Conservation (phyloP, 2,329 filamentous ascomycete genomes). For the Verticillium isaacii region DNA sequence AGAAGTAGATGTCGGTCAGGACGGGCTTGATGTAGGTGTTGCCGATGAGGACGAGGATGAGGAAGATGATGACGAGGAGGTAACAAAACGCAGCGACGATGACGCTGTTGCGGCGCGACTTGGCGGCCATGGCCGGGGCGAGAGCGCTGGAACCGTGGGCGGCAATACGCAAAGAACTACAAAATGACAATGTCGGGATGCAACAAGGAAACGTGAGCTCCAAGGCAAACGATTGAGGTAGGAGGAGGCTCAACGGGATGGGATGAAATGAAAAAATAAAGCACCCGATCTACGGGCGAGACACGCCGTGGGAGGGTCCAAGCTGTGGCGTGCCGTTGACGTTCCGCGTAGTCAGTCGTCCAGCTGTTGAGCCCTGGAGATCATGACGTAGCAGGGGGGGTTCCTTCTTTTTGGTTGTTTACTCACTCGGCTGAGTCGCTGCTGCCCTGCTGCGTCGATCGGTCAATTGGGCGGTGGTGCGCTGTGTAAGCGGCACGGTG, state of each 20-base stretch:
- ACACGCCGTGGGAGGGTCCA: background rate
- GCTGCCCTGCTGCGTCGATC: too few species aligned
- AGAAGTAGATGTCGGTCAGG: conserved; percentile 72
- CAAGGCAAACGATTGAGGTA: too few species aligned
- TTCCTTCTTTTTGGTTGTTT: too few species aligned
- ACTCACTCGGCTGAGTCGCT: too few species aligned
- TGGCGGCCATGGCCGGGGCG: background rate
- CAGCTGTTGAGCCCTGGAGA: too few species aligned
- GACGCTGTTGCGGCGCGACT: conserved; percentile 55
- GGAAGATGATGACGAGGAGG: conserved; percentile 69
- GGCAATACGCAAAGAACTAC: background rate
- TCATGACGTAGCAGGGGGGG: too few species aligned
- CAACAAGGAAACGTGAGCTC: too few species aligned
- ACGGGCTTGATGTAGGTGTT: conserved; percentile 60
- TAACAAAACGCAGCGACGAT: conserved; percentile 65
- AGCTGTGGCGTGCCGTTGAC: too few species aligned
- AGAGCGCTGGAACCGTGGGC: background rate
- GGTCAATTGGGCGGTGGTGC: too few species aligned
- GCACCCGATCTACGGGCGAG: background rate
- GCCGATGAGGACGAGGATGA: conserved; percentile 75
- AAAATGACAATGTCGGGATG: background rate
- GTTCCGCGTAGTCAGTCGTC: too few species aligned
- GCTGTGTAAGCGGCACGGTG: too few species aligned
- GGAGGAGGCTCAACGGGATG: background rate
- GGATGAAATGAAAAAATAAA: background rate